These are phyloP conservation scores for Fomitopsis pulvina DNA, from an alignment of 768 basidiomycete species.

Conservation along the genomic window DNA sequence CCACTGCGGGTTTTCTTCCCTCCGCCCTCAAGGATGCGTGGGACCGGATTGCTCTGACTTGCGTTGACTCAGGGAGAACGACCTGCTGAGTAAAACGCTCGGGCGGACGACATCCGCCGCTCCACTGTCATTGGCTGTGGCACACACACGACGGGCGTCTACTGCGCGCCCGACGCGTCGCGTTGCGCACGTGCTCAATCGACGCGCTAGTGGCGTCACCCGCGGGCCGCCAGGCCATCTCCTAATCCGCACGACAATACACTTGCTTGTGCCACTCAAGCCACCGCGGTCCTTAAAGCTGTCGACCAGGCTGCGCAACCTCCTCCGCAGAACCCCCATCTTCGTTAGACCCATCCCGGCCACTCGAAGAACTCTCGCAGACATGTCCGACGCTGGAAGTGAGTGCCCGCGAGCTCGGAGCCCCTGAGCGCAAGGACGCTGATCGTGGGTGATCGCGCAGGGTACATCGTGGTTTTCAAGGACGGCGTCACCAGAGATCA, in stretches of 20 bases:
- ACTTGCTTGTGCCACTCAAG: neutral
- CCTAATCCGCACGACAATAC: neutral
- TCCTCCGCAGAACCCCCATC: neutral
- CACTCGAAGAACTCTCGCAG: neutral
- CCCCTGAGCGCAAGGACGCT: neutral
- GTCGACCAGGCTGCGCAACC: neutral
- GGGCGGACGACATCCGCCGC: neutral
- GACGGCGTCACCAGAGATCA: conserved; percentile 31
- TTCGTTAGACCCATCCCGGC: neutral
- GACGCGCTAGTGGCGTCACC: conserved; percentile 2
- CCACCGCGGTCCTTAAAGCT: neutral
- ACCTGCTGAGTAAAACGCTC: neutral
- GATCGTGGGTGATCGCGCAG: conserved; percentile 23
- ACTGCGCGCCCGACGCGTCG: conserved; percentile 1
- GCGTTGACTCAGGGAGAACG: too few relatives aligned
- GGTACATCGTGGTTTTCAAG: conserved; percentile 54
- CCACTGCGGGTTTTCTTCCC: too few relatives aligned
- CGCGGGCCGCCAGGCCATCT: neutral
- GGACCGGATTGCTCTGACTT: neutral
- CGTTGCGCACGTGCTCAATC: neutral
- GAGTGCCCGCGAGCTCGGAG: conserved; percentile 1
- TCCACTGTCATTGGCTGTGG: neutral
- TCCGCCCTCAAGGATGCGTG: too few relatives aligned
- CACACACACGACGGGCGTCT: neutral
- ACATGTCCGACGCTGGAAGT: conserved; percentile 17